Percentiles rank a stretch among this genome's conserved stretches.
phyloP scores from a whole-genome alignment of 2,329 filamentous ascomycete genomes.

The Exophiala sp. region DNA sequence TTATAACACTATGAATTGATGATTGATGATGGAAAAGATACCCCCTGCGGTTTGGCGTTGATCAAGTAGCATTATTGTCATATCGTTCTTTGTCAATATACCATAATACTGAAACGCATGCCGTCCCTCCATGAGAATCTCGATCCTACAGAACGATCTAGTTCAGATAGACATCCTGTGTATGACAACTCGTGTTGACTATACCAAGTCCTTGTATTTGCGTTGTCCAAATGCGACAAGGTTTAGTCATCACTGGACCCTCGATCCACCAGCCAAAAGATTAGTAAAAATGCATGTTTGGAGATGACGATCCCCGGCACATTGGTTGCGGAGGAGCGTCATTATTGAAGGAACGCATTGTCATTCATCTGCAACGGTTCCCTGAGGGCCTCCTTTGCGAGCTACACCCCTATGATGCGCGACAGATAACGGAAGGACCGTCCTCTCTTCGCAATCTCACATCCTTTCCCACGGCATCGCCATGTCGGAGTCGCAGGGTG shows the following conservation, averaged over 20 bases:
- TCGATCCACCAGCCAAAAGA: neutral
- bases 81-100: neutral
- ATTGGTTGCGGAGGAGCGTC: too few species aligned
- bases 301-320: too few species aligned
- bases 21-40: neutral
- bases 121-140: too few species aligned
- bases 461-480: neutral
- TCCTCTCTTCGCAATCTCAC: neutral
- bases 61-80: neutral
- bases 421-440: too few species aligned
- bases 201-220: neutral
- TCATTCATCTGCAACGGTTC: neutral
- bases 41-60: neutral
- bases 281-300: too few species aligned
- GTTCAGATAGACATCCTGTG: too few species aligned
- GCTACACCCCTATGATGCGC: too few species aligned
- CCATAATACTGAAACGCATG: neutral
- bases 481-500: constrained; percentile 10
- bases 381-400: neutral
- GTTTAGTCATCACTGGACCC: neutral
- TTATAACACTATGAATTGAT: neutral
- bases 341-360: too few species aligned
- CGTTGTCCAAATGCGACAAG: neutral
- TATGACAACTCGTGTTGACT: neutral
- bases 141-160: too few species aligned